phyloP scores from a whole-genome alignment of 495 filamentous ascomycete species.

The Ramalina intermedia region DNA sequence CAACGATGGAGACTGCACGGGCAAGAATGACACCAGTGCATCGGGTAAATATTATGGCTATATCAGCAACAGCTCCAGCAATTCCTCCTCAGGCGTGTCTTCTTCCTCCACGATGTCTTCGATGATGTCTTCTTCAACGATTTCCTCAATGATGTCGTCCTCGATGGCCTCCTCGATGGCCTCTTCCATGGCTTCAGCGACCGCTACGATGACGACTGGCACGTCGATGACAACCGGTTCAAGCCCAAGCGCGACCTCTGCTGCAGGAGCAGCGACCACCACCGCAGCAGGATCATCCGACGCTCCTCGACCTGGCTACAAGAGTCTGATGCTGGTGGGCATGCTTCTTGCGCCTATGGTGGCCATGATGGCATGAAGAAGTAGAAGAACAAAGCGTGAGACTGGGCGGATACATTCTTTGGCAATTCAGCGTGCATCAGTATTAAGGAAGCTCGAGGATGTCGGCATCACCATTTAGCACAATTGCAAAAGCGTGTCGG shows the following conservation, averaged over 20 bases:
- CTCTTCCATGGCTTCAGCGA: not conserved
- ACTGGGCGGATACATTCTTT: too few relatives aligned
- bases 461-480: too few relatives aligned
- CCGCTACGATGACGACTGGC: not conserved
- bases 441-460: too few relatives aligned
- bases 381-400: not conserved
- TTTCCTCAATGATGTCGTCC: not conserved
- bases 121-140: not conserved
- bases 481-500: too few relatives aligned
- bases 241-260: not conserved
- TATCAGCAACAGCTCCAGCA: not conserved
- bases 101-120: not conserved
- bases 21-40: slow-evolving; percentile 5
- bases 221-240: not conserved
- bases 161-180: not conserved
- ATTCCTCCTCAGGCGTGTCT: not conserved
- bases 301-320: slow-evolving; percentile 2
- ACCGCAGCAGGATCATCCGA: not conserved
- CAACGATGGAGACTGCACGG: slow-evolving; percentile 8
- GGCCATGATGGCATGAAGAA: not conserved
- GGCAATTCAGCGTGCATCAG: too few relatives aligned
- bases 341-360: slow-evolving; percentile 5
- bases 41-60: slow-evolving; percentile 6
- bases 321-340: slow-evolving; percentile 3
- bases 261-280: not conserved